phyloP scores from a whole-genome alignment of 164 flowering plant species.

The Stephania japonica region DNA sequence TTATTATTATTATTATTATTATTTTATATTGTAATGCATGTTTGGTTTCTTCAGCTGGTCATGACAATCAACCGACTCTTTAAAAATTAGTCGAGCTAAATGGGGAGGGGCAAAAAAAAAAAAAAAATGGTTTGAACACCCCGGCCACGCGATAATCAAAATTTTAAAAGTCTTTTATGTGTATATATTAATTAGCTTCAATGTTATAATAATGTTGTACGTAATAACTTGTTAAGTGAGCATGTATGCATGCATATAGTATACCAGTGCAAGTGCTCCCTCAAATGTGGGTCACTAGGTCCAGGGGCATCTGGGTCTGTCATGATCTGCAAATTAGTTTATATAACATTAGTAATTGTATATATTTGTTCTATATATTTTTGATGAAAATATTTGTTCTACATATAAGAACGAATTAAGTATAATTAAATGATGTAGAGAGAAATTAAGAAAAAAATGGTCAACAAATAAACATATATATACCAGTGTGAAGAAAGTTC shows the following conservation, averaged over 20 bases:
- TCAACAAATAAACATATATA: not conserved
- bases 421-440: not conserved
- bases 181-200: not conserved
- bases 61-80: no score
- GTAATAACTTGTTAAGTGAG: no score
- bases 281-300: conserved; percentile 77
- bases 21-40: not conserved
- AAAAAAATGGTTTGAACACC: no score
- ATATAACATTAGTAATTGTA: not conserved
- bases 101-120: no score
- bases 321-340: conserved; percentile 43
- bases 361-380: no score
- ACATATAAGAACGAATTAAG: not conserved
- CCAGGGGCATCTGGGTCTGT: conserved; percentile 85
- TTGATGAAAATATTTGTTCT: no score
- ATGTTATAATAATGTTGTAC: no score
- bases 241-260: no score
- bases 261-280: conserved; percentile 39
- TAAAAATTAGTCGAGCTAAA: no score
- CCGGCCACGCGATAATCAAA: not conserved
- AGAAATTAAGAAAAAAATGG: not conserved
- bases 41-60: not conserved
- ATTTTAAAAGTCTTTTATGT: not conserved
- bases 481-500: conserved; percentile 84
- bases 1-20: no score